These are phyloP conservation scores for Tuctoria greenei DNA, from an alignment of 176 grass and related monocot genomes.

Conservation along the genomic window DNA sequence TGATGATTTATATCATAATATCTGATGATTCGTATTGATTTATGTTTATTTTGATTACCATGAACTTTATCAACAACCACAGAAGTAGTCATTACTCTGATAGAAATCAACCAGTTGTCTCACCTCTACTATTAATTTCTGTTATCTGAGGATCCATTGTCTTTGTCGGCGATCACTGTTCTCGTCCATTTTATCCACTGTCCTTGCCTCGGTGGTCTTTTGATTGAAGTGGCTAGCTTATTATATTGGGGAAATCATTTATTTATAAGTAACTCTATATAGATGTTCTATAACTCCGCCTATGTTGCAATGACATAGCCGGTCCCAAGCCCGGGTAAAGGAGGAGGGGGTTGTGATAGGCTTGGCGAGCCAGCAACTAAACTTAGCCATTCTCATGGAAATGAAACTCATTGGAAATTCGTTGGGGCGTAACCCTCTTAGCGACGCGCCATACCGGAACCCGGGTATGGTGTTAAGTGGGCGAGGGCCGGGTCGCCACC, in stretches of 20 bases:
- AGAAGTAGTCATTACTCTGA: background rate
- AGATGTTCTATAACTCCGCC: too few species aligned
- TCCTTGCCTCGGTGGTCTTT: constrained; percentile 16
- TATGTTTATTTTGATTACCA: background rate
- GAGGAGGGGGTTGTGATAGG: too few species aligned
- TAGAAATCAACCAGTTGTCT: background rate
- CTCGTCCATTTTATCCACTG: background rate
- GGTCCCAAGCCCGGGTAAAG: too few species aligned
- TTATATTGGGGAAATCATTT: background rate
- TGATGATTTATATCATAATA: background rate
- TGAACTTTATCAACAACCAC: background rate
- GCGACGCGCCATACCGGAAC: too few species aligned
- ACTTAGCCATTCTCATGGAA: too few species aligned
- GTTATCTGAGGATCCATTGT: background rate
- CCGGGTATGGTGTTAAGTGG: too few species aligned
- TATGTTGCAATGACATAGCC: too few species aligned
- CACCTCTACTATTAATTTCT: background rate
- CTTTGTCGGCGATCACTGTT: background rate
- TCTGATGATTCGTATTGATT: background rate
- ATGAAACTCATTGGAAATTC: too few species aligned
- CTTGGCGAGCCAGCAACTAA: too few species aligned
- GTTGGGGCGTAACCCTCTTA: too few species aligned
- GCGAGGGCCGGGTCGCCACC: too few species aligned
- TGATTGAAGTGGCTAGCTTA: background rate
- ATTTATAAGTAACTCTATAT: background rate